Conservation (phyloP, 306 rosid species). For the Erythrophleum fordii region DNA sequence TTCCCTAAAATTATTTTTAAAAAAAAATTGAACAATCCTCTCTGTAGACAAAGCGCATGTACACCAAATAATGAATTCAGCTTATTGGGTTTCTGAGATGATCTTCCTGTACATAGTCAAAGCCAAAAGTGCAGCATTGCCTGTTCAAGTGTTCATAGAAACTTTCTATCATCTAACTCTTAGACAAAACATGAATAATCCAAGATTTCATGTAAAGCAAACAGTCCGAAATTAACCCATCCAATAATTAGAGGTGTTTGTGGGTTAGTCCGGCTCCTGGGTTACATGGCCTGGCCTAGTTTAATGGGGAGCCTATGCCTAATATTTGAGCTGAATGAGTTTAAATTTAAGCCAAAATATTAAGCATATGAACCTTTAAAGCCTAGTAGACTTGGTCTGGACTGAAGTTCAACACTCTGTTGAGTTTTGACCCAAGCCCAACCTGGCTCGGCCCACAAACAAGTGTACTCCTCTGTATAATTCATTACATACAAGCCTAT, state of each 20-base stretch:
- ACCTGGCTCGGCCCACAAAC: background rate
- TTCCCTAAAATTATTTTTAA: background rate
- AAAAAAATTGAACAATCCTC: conserved; percentile 23
- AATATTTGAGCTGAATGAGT: background rate
- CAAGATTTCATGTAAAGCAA: conserved; percentile 30
- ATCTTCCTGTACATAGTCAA: conserved; percentile 46
- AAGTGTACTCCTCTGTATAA: background rate
- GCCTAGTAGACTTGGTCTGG: background rate
- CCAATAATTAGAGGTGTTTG: background rate
- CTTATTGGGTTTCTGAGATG: conserved; percentile 31
- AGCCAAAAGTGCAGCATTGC: conserved; percentile 95
- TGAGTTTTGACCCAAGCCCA: background rate
- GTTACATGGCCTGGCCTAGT: background rate
- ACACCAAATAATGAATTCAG: conserved; percentile 38
- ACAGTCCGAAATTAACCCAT: background rate
- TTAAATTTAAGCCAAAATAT: background rate
- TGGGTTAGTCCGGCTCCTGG: background rate
- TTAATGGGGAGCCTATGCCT: background rate
- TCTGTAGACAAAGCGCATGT: conserved; percentile 29
- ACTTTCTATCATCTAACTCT: conserved; percentile 19
- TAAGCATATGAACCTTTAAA: background rate
- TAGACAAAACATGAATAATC: conserved; percentile 25
- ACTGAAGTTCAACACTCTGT: background rate
- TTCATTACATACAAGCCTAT: conserved; percentile 4
- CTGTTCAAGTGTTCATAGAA: conserved; percentile 57